phyloP scores from a whole-genome alignment of 768 basidiomycete species.

The Mycena haematopus region DNA sequence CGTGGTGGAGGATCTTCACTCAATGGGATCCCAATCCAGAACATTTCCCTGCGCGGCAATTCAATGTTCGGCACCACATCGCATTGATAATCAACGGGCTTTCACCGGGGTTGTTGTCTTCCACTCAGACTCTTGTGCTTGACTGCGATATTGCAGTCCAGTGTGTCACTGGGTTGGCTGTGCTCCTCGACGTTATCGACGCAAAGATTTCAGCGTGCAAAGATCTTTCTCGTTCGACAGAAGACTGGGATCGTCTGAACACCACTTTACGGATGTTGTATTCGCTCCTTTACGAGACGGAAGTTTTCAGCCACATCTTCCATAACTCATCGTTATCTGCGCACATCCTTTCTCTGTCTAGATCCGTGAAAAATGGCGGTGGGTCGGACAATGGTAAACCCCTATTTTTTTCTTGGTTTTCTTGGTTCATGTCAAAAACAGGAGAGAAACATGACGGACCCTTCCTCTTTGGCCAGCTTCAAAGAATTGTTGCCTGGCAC shows the following conservation, averaged over 20 bases:
- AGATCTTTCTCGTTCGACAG: neutral
- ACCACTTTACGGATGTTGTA: slow-evolving; percentile 20
- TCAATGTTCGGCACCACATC: neutral
- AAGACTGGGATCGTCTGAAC: slow-evolving; percentile 20
- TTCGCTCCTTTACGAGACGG: slow-evolving; percentile 20
- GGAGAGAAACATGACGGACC: slow-evolving; percentile 11
- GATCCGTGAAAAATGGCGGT: neutral
- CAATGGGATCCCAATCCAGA: slow-evolving; percentile 10
- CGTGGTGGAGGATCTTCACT: slow-evolving; percentile 4
- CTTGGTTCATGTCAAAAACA: neutral
- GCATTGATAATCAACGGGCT: slow-evolving; percentile 18
- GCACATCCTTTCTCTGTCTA: slow-evolving; percentile 7
- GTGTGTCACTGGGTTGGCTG: slow-evolving; percentile 11
- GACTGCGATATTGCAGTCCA: slow-evolving; percentile 8
- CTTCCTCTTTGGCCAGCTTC: slow-evolving; percentile 11
- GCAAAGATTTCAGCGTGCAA: slow-evolving; percentile 8
- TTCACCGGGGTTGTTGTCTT: slow-evolving; percentile 10
- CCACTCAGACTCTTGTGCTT: neutral
- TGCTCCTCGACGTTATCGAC: slow-evolving; percentile 15
- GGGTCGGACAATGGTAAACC: neutral
- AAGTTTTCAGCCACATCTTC: slow-evolving; percentile 15
- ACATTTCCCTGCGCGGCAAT: slow-evolving; percentile 7
- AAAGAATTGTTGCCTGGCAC: slow-evolving; percentile 17
- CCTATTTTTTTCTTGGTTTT: neutral
- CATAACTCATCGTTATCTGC: slow-evolving; percentile 5